Evolutionary conservation across 129 eudicot genomes (phyloP), one percentile per base, ranked within the genome.

Genomic region (Glebionis coronaria): DNA sequence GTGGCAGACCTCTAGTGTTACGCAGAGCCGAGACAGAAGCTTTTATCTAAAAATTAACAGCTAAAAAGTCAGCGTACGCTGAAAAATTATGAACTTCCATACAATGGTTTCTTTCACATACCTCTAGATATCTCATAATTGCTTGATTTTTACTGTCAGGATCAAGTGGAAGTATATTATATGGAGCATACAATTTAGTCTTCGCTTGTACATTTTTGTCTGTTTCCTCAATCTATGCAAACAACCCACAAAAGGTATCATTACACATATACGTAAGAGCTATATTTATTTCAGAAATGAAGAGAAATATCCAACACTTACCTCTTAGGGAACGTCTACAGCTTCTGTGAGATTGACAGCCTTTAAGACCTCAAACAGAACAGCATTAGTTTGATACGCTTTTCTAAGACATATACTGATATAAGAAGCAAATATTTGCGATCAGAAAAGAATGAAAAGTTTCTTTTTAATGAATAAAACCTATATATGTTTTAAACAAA

Each of bases 341-440:
- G 87, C 73, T 63, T 90, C 97, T 0, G 80, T 87, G 61, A 80
- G 65, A 59, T 87, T 87, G 52, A 90, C 95, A 44, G 97, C 97
- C 72, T 73, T 82, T 68, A 90, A 74, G 75, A 87, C 97, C 70
- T 90, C 97, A 81, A 90, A 90, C 51, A 90, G 82, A 52, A 90
- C 84, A 45, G 86, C 83, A 65, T 95, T 95, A 27, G 97, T 90
- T 72, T 90, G 95, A 79, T 87, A 87, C 44, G 95, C 97, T 79
- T 90, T 87, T 73, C 93, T 84, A 71, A 90, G 95, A 62, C 85
- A 88, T 54, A 90, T 84, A 65, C 97, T 90, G 70, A 6, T 78
- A 63, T 16, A 67, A 28, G 31, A 28, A 28, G 4, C 3, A 2
- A 3, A 28, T 3, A 28, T 2, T 0, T 1, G 31, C 3, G 0